Percentiles rank a stretch among this genome's conserved stretches.
Conservation (phyloP, 2,329 filamentous ascomycete species). For the Boeremia exigua region DNA sequence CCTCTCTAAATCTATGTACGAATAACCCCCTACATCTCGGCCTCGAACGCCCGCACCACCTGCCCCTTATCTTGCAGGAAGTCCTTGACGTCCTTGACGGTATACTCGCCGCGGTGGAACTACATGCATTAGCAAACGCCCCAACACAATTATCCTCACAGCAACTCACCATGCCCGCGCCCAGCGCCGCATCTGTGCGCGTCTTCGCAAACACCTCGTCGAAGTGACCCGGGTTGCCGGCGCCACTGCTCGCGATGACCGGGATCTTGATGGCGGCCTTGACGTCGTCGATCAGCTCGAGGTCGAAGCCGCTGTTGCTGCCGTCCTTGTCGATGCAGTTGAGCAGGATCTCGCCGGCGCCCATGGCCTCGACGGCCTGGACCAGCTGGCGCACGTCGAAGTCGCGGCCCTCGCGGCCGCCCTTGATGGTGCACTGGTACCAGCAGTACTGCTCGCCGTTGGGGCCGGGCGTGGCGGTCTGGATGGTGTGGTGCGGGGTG, state of each 20-base stretch:
- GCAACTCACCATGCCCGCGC: conserved; percentile 80
- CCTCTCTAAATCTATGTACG: neutral
- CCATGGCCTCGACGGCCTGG: conserved; percentile 93
- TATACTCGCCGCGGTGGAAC: conserved; percentile 96
- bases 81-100: conserved; percentile 91
- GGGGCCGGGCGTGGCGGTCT: conserved; percentile 72
- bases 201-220: conserved; percentile 88
- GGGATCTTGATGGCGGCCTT: conserved; percentile 88
- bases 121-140: conserved; percentile 33
- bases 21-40: conserved; percentile 19
- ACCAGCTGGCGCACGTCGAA: conserved; percentile 89
- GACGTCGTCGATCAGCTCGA: conserved; percentile 87
- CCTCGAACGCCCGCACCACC: conserved; percentile 78
- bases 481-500: conserved; percentile 76
- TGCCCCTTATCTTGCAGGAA: conserved; percentile 74
- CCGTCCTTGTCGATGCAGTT: conserved; percentile 99
- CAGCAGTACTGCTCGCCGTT: conserved; percentile 84
- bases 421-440: conserved; percentile 98
- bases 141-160: neutral
- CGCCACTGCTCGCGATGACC: conserved; percentile 93
- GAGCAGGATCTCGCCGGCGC: conserved; percentile 88
- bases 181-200: conserved; percentile 86
- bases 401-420: conserved; percentile 91
- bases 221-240: conserved; percentile 87
- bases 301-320: conserved; percentile 90